phyloP scores from a whole-genome alignment of 2,329 filamentous ascomycete genomes.

The Xylariaceae sp. region DNA sequence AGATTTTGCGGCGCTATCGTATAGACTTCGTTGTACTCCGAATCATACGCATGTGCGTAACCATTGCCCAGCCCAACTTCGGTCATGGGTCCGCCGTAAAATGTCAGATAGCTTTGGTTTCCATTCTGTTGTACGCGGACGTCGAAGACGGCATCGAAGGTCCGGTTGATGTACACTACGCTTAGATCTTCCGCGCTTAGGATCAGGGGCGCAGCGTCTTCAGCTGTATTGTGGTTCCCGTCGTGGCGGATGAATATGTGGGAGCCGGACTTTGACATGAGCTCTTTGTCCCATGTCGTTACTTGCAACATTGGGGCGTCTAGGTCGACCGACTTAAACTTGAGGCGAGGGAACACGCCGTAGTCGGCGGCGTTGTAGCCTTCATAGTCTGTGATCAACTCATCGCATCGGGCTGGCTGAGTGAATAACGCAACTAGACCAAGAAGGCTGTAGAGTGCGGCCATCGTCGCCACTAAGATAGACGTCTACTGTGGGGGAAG shows the following conservation, averaged over 20 bases:
- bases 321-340: constrained; percentile 16
- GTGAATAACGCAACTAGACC: neutral
- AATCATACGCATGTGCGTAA: constrained; percentile 19
- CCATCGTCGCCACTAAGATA: too few relatives aligned
- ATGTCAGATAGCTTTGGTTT: constrained; percentile 21
- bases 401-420: neutral
- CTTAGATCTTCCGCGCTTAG: constrained; percentile 19
- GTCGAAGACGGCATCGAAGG: constrained; percentile 20
- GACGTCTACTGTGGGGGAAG: neutral
- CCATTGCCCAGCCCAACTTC: constrained; percentile 16
- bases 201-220: constrained; percentile 18
- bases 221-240: constrained; percentile 4
- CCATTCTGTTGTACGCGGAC: constrained; percentile 20
- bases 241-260: constrained; percentile 24
- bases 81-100: constrained; percentile 19
- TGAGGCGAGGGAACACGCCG: constrained; percentile 16
- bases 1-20: constrained; percentile 15
- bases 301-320: constrained; percentile 18
- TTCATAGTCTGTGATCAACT: constrained; percentile 13
- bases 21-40: constrained; percentile 17
- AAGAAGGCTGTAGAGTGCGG: too few relatives aligned
- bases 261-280: constrained; percentile 16
- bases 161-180: constrained; percentile 20
- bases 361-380: constrained; percentile 18
- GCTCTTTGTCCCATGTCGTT: constrained; percentile 18